Base-by-base conservation (phyloP, 1,284 basidiomycete species). In the Moniliella sp. region DNA sequence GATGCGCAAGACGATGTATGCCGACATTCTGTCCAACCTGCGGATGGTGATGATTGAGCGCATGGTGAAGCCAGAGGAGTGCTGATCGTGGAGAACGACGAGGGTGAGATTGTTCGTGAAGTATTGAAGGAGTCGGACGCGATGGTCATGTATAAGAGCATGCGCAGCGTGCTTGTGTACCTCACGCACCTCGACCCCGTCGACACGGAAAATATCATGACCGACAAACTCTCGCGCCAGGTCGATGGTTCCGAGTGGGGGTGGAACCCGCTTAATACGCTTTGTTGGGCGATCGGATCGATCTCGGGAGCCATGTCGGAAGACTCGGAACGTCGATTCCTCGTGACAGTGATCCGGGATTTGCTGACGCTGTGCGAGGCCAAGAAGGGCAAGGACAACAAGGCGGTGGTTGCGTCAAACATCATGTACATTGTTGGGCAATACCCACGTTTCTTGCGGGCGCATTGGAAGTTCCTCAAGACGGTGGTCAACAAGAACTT, bases 401-500 rank as follows among this genome's bases (percentile, higher is more conserved):
- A 99, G 63, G 91, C 91, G 1, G 86, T 97, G 39, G 91, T 97
- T 40, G 91, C 91, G 2, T 94, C 88, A 25, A 84, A 97, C 61
- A 99, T 99, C 66, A 99, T 99, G 91, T 99, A 99, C 64, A 99
- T 97, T 54, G 91, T 99, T 48, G 91, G 91, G 32, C 91, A 99
- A 65, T 99, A 99, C 60, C 91, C 91, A 31, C 75, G 91, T 18
- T 99, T 97, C 75, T 74, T 99, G 56, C 97, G 94, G 63, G 91
- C 91, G 14, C 91, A 99, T 62, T 99, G 91, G 91, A 97, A 94
- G 66, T 99, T 99, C 73, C 67, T 99, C 61, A 99, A 99, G 69
- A 97, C 91, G 3, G 91, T 99, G 31, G 91, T 97, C 44, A 97
- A 97, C 69, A 99, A 99, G 65, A 69, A 97, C 12, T 99, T 99